Conservation (phyloP, 192 early-diverging fungal genomes). For the Mortierella antarctica region DNA sequence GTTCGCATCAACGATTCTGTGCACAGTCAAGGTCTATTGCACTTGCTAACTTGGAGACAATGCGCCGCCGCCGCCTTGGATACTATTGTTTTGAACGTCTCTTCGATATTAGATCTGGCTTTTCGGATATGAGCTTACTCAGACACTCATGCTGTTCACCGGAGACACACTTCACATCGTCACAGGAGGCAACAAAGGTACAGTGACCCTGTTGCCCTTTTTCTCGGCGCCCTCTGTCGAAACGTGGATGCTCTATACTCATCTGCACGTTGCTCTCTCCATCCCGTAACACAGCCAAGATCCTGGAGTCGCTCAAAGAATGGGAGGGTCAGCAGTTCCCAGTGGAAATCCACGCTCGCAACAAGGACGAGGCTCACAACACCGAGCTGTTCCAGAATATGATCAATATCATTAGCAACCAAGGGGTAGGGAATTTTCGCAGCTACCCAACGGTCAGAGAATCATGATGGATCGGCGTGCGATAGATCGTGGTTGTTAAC, state of each 20-base stretch:
- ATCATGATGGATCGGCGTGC: no score
- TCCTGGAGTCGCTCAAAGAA: constrained; percentile 73
- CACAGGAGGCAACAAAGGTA: constrained; percentile 86
- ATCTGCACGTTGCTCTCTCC: not conserved
- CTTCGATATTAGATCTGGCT: constrained; percentile 81
- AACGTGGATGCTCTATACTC: not conserved
- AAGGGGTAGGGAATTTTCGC: constrained; percentile 26
- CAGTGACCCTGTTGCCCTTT: not conserved
- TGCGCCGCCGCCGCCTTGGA: not conserved
- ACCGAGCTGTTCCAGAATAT: constrained; percentile 69
- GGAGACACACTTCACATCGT: constrained; percentile 81
- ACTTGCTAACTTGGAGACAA: not conserved
- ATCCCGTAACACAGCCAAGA: constrained; percentile 48
- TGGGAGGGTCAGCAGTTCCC: constrained; percentile 68
- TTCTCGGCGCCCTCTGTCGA: not conserved
- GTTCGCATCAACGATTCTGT: not conserved
- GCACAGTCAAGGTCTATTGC: not conserved
- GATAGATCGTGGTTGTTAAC: no score
- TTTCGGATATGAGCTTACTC: constrained; percentile 91
- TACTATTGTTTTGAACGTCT: not conserved
- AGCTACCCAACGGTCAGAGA: no score
- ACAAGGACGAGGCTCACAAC: constrained; percentile 83
- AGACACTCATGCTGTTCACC: constrained; percentile 85
- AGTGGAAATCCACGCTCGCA: constrained; percentile 79
- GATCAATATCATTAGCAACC: constrained; percentile 59